Evolutionary conservation across 371 early-diverging fungal genomes (phyloP).

Genomic region (Lichtheimia ornata): DNA sequence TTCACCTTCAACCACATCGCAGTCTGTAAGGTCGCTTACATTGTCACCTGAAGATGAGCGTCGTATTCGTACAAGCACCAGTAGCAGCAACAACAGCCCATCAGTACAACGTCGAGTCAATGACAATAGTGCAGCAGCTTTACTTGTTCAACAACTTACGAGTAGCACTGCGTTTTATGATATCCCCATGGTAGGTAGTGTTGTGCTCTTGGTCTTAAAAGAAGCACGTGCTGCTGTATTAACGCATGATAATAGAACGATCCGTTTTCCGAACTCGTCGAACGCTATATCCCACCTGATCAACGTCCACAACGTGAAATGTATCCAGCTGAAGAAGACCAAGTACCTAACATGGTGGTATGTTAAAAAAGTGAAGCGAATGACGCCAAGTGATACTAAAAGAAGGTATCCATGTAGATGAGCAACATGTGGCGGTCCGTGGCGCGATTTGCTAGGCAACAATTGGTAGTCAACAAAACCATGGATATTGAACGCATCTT

Average conservation of each 20-base stretch:
- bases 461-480: conserved; percentile 42
- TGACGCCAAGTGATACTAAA: neutral
- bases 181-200: conserved; percentile 58
- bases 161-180: conserved; percentile 58
- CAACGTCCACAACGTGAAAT: conserved; percentile 51
- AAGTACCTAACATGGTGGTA: conserved; percentile 39
- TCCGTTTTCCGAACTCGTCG: conserved; percentile 54
- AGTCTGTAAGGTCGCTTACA: conserved; percentile 4
- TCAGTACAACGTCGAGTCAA: neutral
- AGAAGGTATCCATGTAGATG: conserved; percentile 29
- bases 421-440: conserved; percentile 63
- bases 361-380: neutral
- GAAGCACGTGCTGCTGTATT: neutral
- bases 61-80: neutral
- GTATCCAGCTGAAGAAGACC: conserved; percentile 21
- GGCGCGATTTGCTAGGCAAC: conserved; percentile 57
- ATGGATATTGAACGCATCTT: conserved; percentile 35
- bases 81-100: neutral
- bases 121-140: conserved; percentile 4
- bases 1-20: conserved; percentile 8
- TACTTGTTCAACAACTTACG: conserved; percentile 31
- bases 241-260: conserved; percentile 38
- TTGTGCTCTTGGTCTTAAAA: neutral
- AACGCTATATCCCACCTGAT: conserved; percentile 53
- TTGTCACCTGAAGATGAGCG: conserved; percentile 13